Evolutionary conservation across 228 moss, liverwort and hornwort genomes (phyloP), one percentile per base, ranked within the genome.

Genomic region (Sphagnum fallax): DNA sequence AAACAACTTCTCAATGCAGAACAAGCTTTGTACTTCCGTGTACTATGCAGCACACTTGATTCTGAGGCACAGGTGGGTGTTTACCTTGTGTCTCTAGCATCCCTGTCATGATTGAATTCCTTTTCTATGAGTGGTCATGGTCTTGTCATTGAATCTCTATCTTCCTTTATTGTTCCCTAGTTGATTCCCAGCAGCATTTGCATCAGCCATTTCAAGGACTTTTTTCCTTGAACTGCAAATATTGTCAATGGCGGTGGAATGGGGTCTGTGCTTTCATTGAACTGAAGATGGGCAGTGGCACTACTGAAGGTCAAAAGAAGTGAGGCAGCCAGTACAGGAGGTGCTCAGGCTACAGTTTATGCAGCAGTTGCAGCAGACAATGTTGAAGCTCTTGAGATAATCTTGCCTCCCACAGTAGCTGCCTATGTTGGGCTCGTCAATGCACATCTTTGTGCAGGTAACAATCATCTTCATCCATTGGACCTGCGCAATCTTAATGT

Each of bases 1-100:
- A 32, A 32, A 32, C 88, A 84, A 66, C 68, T 84, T 48, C 84
- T 98, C 77, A 89, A 80, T 68, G 76, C 89, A 63, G 98, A 98
- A 83, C 87, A 94, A 83, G 92, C 94, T 59, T 76, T 98, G 50
- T 94, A 85, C 75, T 98, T 91, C 92, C 91, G 98, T 48, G 75
- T 89, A 74, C 58, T 89, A 4, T 98, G 98, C 68, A 77, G 75
- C 47, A 80, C 75, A 66, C 70, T 90, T 69, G 81, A 90, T 80
- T 75, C 80, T 60, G 84, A 90, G 61, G 90, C 90, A 57, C 82
- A 91, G 88, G 97, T 98, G 73, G 69, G 70, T 8, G 2, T 32
- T 32, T 32, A 2, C 32, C 32, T 32, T 32, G 32, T 32, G 32
- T 32, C 32, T 32, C 32, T 32, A 2, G 32, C 32, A 32, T 32